A percentile compares a stretch with the other conserved stretches of the same genome.
Conservation (phyloP, 2,329 filamentous ascomycete genomes). For the Rutstroemia sydowiana region DNA sequence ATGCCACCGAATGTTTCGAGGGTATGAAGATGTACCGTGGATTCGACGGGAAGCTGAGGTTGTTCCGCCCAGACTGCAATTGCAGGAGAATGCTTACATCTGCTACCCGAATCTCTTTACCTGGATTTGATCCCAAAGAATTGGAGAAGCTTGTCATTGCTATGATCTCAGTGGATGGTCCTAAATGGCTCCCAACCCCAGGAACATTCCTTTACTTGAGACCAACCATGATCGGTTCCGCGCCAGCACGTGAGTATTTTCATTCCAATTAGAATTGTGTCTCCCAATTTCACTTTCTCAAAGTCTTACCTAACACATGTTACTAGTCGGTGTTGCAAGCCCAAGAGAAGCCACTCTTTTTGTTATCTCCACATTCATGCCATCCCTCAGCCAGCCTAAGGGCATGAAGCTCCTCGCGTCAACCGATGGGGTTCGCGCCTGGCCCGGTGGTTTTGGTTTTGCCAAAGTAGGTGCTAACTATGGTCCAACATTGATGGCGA, state of each 20-base stretch:
- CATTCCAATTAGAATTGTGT: neutral
- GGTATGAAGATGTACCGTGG: constrained; percentile 80
- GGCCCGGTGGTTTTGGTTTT: constrained; percentile 88
- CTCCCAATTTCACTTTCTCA: neutral
- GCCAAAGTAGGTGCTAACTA: constrained; percentile 94
- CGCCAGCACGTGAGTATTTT: constrained; percentile 44
- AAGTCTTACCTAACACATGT: neutral
- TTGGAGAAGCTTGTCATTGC: constrained; percentile 66
- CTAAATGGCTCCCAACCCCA: constrained; percentile 70
- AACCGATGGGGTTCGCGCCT: constrained; percentile 76
- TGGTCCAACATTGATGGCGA: constrained; percentile 73
- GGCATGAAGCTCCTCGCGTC: constrained; percentile 72
- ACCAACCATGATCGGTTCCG: constrained; percentile 79
- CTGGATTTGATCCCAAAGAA: constrained; percentile 62
- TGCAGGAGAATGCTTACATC: constrained; percentile 43
- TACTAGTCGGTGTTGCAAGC: constrained; percentile 61
- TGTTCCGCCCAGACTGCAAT: constrained; percentile 57
- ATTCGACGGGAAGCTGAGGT: constrained; percentile 52
- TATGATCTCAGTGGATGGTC: constrained; percentile 65
- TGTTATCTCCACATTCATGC: constrained; percentile 64
- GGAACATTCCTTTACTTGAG: constrained; percentile 70
- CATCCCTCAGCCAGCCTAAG: constrained; percentile 43
- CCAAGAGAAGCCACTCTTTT: constrained; percentile 84
- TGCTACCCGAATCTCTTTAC: constrained; percentile 62
- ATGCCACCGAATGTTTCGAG: constrained; percentile 88